Evolutionary conservation across 176 grass and related monocot species (phyloP).

Genomic region (Thalia dealbata): DNA sequence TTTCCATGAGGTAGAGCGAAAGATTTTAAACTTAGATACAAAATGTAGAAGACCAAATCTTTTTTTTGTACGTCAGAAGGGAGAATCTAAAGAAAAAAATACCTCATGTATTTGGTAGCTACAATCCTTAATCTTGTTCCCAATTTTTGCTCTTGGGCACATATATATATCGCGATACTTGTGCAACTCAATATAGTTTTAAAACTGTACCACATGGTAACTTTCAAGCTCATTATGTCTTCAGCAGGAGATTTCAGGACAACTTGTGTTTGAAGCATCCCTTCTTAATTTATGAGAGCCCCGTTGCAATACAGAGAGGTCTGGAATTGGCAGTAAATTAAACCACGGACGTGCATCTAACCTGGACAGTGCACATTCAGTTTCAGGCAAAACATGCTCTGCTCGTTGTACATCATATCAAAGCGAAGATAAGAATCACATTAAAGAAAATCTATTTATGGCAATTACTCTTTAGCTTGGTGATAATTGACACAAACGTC

Average conservation of each 20-base stretch:
- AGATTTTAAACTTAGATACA: background rate
- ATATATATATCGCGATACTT: no score
- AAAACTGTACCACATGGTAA: background rate
- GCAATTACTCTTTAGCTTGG: no score
- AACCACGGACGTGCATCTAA: background rate
- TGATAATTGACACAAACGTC: background rate
- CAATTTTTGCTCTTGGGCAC: no score
- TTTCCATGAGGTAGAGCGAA: background rate
- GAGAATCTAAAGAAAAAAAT: background rate
- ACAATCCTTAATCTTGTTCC: no score
- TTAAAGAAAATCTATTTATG: background rate
- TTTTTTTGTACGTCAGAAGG: background rate
- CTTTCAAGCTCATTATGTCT: background rate
- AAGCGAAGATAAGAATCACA: background rate
- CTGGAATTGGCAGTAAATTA: background rate
- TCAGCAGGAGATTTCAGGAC: background rate
- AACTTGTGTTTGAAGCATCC: background rate
- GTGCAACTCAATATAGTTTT: no score
- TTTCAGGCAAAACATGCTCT: background rate
- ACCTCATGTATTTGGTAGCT: no score
- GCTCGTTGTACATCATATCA: background rate
- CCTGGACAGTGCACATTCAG: background rate
- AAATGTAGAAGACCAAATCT: background rate
- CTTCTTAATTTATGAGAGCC: no score
- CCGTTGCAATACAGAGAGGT: background rate